Percentiles rank a stretch among this genome's conserved stretches.
phyloP scores from a whole-genome alignment of 192 early-diverging fungal genomes.

The Rhizophagus sp. region DNA sequence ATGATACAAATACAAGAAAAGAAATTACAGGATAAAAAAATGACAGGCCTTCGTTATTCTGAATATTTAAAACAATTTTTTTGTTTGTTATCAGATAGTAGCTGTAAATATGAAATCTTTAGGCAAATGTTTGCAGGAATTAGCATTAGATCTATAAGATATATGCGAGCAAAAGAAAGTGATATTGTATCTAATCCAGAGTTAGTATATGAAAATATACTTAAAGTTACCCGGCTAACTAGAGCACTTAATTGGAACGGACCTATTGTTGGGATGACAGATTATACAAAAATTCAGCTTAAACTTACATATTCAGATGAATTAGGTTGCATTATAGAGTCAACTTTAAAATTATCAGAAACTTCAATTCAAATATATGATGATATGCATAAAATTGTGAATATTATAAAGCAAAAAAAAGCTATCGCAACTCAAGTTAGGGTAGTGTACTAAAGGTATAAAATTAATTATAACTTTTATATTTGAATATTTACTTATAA shows the following conservation, averaged over 20 bases:
- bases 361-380: neutral
- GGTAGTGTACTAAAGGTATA: neutral
- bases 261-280: neutral
- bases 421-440: neutral
- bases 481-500: neutral
- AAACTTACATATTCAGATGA: constrained; percentile 3
- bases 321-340: neutral
- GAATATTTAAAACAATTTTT: neutral
- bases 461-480: neutral
- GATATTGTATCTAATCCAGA: neutral
- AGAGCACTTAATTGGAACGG: neutral
- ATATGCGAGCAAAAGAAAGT: neutral
- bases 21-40: neutral
- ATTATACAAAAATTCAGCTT: neutral
- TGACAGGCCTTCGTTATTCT: neutral
- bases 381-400: neutral
- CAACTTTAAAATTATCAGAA: neutral
- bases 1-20: neutral
- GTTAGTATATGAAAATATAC: neutral
- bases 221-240: neutral
- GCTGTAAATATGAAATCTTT: neutral
- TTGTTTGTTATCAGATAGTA: neutral
- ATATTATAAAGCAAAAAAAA: neutral
- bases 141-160: neutral
- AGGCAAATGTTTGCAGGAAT: neutral